Percentiles rank a stretch among this genome's conserved stretches.
phyloP scores from a whole-genome alignment of 805 yeast species.

The Metschnikowia lunata region DNA sequence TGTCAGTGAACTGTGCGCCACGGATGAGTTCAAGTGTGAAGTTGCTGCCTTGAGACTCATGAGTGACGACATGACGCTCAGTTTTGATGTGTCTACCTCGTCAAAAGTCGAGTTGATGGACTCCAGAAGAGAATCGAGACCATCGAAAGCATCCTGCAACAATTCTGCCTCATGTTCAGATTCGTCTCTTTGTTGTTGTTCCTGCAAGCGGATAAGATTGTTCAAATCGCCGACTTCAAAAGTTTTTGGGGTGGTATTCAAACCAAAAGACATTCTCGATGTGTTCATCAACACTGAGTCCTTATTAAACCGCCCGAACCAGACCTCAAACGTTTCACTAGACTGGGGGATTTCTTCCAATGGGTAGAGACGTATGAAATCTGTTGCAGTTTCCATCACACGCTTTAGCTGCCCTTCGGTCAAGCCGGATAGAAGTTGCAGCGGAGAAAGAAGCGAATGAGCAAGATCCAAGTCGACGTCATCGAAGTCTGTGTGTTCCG shows the following conservation, averaged over 20 bases:
- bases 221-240: slow-evolving; percentile 1
- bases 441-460: slow-evolving; percentile 34
- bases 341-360: slow-evolving; percentile 19
- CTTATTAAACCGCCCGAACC: slow-evolving; percentile 34
- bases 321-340: slow-evolving; percentile 22
- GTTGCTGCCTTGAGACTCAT: slow-evolving; percentile 26
- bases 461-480: slow-evolving; percentile 30
- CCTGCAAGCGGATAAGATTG: slow-evolving; percentile 25
- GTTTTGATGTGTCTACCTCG: slow-evolving; percentile 15
- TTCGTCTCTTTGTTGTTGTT: slow-evolving; percentile 29
- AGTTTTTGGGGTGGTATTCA: too few relatives aligned
- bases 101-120: slow-evolving; percentile 16
- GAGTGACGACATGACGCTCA: slow-evolving; percentile 34
- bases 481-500: slow-evolving; percentile 7
- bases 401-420: slow-evolving; percentile 25
- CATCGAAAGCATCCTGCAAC: slow-evolving; percentile 21
- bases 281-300: slow-evolving; percentile 34
- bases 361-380: slow-evolving; percentile 24
- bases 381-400: slow-evolving; percentile 25
- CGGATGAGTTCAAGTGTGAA: slow-evolving; percentile 24
- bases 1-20: slow-evolving; percentile 26
- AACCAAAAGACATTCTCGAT: slow-evolving; percentile 14
- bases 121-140: slow-evolving; percentile 21
- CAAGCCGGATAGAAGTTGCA: slow-evolving; percentile 24
- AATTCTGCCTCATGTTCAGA: slow-evolving; percentile 22